Evolutionary conservation across 2,329 filamentous ascomycete genomes (phyloP).

Genomic region (Nectriaceae sp.): DNA sequence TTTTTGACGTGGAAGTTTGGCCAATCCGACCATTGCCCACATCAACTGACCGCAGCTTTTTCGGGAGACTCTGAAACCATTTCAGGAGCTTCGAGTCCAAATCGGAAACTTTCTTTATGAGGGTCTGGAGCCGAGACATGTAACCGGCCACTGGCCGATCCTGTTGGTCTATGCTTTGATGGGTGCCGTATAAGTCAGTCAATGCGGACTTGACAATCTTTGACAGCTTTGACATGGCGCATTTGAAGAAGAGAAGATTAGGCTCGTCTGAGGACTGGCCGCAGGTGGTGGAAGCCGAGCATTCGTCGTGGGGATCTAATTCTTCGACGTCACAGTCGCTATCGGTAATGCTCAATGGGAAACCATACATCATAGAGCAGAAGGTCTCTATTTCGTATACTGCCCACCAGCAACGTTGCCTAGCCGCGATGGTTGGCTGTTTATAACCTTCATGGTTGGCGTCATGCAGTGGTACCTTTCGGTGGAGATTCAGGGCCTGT

Average conservation of each 20-base stretch:
- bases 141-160: not conserved
- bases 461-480: slow-evolving; percentile 1
- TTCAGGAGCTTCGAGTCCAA: slow-evolving; percentile 1
- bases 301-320: slow-evolving; percentile 27
- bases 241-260: slow-evolving; percentile 22
- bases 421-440: slow-evolving; percentile 19
- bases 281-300: slow-evolving; percentile 5
- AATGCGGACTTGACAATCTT: slow-evolving; percentile 15
- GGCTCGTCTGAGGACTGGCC: not conserved
- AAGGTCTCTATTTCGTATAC: slow-evolving; percentile 43
- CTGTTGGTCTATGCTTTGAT: not conserved
- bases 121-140: not conserved
- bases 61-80: not conserved
- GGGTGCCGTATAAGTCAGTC: slow-evolving; percentile 14
- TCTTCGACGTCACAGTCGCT: slow-evolving; percentile 33
- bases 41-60: slow-evolving; percentile 3
- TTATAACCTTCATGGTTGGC: not conserved
- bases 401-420: slow-evolving; percentile 43
- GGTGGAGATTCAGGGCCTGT: slow-evolving; percentile 36
- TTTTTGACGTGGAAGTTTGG: too few relatives aligned
- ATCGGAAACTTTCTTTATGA: slow-evolving; percentile 2
- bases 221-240: slow-evolving; percentile 22
- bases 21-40: not conserved
- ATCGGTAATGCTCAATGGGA: slow-evolving; percentile 34
- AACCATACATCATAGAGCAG: slow-evolving; percentile 42